These are phyloP conservation scores for Metschnikowia santaceciliae DNA, from an alignment of 805 yeast species.

Conservation along the genomic window DNA sequence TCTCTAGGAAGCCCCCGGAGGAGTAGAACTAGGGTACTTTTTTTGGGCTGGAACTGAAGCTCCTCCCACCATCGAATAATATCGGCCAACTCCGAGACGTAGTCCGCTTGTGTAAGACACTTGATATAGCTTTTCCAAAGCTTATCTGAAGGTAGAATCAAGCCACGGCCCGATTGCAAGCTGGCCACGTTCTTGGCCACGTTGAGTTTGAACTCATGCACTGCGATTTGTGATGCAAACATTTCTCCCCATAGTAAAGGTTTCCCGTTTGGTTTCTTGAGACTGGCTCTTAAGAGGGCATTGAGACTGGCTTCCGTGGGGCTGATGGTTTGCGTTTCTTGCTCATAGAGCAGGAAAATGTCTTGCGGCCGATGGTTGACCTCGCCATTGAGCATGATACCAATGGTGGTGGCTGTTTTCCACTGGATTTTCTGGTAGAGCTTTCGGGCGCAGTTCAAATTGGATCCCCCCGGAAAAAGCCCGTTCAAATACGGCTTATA, in stretches of 20 bases:
- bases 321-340: slow-evolving; percentile 19
- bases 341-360: slow-evolving; percentile 26
- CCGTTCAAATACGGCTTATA: slow-evolving; percentile 14
- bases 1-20: slow-evolving; percentile 36
- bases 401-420: slow-evolving; percentile 27
- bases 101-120: slow-evolving; percentile 45
- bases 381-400: slow-evolving; percentile 38
- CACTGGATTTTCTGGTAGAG: slow-evolving; percentile 20
- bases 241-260: slow-evolving; percentile 45
- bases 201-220: slow-evolving; percentile 51
- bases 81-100: slow-evolving; percentile 45
- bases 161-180: neutral
- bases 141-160: slow-evolving; percentile 25
- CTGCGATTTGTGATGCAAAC: slow-evolving; percentile 58
- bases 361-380: slow-evolving; percentile 24
- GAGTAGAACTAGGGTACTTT: slow-evolving; percentile 36
- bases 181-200: slow-evolving; percentile 13
- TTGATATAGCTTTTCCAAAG: slow-evolving; percentile 53
- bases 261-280: slow-evolving; percentile 16
- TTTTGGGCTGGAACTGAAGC: slow-evolving; percentile 40
- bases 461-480: slow-evolving; percentile 8
- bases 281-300: slow-evolving; percentile 50
- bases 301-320: slow-evolving; percentile 32
- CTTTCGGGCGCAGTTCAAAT: slow-evolving; percentile 24
- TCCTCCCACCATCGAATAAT: slow-evolving; percentile 54